Evolutionary conservation across 179 eudicot species (phyloP).

Genomic region (Spinacia oleracea): DNA sequence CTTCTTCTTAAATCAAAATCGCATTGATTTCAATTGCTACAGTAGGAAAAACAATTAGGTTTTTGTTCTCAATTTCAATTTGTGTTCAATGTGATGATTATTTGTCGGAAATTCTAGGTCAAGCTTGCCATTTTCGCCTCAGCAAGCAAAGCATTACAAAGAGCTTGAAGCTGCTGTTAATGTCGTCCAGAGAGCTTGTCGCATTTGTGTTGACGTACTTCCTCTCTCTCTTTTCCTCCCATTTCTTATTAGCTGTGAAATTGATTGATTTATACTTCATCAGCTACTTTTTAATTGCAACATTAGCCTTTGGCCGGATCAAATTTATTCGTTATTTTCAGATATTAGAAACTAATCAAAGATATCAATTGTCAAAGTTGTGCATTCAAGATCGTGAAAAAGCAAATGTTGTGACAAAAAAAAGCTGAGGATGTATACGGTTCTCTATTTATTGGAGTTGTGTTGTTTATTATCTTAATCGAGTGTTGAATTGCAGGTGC

Average conservation of each 20-base stretch:
- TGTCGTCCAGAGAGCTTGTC: conserved; percentile 78
- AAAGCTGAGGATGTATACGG: too few relatives aligned
- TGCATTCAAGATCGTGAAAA: too few relatives aligned
- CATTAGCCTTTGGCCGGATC: background rate
- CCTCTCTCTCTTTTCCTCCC: background rate
- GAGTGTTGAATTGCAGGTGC: conserved; percentile 48
- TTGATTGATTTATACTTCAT: background rate
- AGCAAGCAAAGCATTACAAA: conserved; percentile 60
- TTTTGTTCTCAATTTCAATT: background rate
- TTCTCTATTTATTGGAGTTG: background rate
- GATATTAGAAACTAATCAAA: too few relatives aligned
- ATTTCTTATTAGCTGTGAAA: background rate
- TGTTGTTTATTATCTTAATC: background rate
- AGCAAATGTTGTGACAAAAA: too few relatives aligned
- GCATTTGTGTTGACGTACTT: conserved; percentile 49
- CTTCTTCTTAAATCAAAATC: background rate
- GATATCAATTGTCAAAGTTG: too few relatives aligned
- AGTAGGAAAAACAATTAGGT: background rate
- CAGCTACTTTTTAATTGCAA: background rate
- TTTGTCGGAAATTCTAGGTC: conserved; percentile 37
- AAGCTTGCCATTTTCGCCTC: conserved; percentile 55
- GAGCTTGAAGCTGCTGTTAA: conserved; percentile 78
- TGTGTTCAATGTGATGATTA: background rate
- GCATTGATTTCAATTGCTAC: background rate
- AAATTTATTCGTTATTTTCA: too few relatives aligned